A percentile compares a stretch with the other conserved stretches of the same genome.
phyloP scores from a whole-genome alignment of 495 filamentous ascomycete genomes.

The Astrothelium subdiscretum region DNA sequence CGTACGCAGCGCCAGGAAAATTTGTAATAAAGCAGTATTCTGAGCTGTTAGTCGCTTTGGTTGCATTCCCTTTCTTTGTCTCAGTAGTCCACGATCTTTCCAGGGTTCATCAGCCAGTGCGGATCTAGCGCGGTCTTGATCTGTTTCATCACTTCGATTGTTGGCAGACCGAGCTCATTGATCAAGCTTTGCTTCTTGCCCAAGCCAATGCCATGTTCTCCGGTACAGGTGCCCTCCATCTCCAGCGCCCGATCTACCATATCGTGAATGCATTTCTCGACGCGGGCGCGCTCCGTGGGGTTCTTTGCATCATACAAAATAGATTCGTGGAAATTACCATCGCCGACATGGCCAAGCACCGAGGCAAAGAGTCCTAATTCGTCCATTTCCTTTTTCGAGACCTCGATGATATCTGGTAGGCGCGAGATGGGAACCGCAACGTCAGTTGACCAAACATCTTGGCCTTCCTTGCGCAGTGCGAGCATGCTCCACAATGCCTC shows the following conservation, averaged over 20 bases:
- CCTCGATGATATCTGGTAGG: constrained; percentile 64
- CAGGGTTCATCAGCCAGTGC: constrained; percentile 81
- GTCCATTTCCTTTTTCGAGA: constrained; percentile 61
- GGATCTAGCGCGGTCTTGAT: constrained; percentile 83
- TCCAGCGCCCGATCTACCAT: constrained; percentile 78
- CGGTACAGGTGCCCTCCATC: constrained; percentile 75
- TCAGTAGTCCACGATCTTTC: constrained; percentile 48
- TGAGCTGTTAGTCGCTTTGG: too few species aligned
- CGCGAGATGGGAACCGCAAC: constrained; percentile 69
- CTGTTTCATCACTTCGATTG: constrained; percentile 72
- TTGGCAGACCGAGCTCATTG: constrained; percentile 69
- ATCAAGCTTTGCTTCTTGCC: constrained; percentile 71
- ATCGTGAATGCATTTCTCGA: constrained; percentile 60
- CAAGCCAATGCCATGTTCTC: constrained; percentile 71
- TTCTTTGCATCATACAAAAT: constrained; percentile 53
- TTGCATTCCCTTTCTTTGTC: background rate
- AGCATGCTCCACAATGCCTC: constrained; percentile 54
- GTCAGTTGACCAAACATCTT: constrained; percentile 74
- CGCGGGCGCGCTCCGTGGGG: constrained; percentile 40
- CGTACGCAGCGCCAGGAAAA: too few species aligned
- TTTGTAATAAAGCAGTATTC: too few species aligned
- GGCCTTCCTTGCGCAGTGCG: constrained; percentile 44
- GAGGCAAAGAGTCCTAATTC: constrained; percentile 54
- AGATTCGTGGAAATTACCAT: constrained; percentile 78
- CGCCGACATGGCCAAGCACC: constrained; percentile 74